phyloP scores from a whole-genome alignment of 495 filamentous ascomycete species.

The Neurospora sp. region DNA sequence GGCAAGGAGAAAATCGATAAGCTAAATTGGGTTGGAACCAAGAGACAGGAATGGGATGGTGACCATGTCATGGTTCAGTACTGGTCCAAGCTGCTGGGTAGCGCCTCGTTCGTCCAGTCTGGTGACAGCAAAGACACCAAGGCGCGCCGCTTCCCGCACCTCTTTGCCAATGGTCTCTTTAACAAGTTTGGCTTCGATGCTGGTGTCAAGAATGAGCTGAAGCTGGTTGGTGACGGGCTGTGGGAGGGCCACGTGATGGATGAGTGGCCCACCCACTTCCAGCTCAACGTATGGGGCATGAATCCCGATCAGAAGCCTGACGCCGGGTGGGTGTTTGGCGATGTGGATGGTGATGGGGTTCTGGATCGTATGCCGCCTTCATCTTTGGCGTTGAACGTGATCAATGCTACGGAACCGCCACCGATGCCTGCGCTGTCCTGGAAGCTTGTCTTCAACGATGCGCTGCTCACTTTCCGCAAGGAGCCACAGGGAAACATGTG shows the following conservation, averaged over 20 bases:
- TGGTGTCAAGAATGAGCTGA: slow-evolving; percentile 45
- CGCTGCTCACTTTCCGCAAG: slow-evolving; percentile 32
- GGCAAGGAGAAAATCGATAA: slow-evolving; percentile 40
- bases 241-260: slow-evolving; percentile 53
- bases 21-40: slow-evolving; percentile 51
- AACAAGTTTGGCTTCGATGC: slow-evolving; percentile 58
- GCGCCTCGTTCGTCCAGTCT: slow-evolving; percentile 50
- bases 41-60: slow-evolving; percentile 51
- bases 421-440: slow-evolving; percentile 45
- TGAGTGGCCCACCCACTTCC: slow-evolving; percentile 52
- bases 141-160: slow-evolving; percentile 53
- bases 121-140: slow-evolving; percentile 38
- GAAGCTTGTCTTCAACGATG: slow-evolving; percentile 47
- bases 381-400: slow-evolving; percentile 38
- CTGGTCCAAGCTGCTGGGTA: slow-evolving; percentile 51
- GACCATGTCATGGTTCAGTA: slow-evolving; percentile 60
- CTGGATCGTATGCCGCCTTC: slow-evolving; percentile 53
- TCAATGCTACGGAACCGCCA: slow-evolving; percentile 51
- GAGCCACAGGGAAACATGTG: slow-evolving; percentile 45
- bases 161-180: slow-evolving; percentile 54
- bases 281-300: slow-evolving; percentile 56
- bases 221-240: slow-evolving; percentile 38
- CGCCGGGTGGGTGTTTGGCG: slow-evolving; percentile 47
- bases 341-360: slow-evolving; percentile 49
- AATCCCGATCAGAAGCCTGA: slow-evolving; percentile 54